Conservation (phyloP, 2,329 filamentous ascomycete genomes). For the Diatrype stigma region DNA sequence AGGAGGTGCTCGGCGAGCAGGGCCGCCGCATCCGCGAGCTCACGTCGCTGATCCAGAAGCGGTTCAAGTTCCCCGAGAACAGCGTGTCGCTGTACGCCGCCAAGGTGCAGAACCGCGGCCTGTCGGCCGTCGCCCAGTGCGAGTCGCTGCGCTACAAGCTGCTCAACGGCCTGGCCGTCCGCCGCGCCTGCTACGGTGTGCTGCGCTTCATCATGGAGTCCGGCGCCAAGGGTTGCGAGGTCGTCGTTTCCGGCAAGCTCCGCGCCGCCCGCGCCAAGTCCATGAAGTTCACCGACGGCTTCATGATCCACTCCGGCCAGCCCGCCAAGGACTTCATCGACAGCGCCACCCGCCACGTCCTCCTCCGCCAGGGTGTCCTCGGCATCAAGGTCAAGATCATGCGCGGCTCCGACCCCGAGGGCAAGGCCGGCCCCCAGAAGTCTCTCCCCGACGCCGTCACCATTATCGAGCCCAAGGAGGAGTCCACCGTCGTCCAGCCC, state of each 20-base stretch:
- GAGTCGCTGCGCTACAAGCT: slow-evolving; percentile 99
- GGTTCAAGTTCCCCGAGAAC: slow-evolving; percentile 99
- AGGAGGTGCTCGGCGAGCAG: slow-evolving; percentile 99
- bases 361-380: slow-evolving; percentile 98
- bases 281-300: slow-evolving; percentile 99
- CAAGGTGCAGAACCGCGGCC: slow-evolving; percentile 99
- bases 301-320: slow-evolving; percentile 99
- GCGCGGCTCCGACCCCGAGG: slow-evolving; percentile 98
- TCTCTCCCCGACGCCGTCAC: slow-evolving; percentile 96
- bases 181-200: slow-evolving; percentile 99
- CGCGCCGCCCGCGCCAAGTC: slow-evolving; percentile 98
- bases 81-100: slow-evolving; percentile 99
- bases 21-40: slow-evolving; percentile 99
- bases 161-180: slow-evolving; percentile 97
- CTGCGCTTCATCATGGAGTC: slow-evolving; percentile 99
- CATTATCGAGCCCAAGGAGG: slow-evolving; percentile 99
- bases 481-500: slow-evolving; percentile 90
- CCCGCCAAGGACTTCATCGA: slow-evolving; percentile 99
- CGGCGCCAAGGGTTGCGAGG: slow-evolving; percentile 99
- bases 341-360: slow-evolving; percentile 95
- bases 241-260: slow-evolving; percentile 98
- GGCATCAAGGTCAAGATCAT: slow-evolving; percentile 99
- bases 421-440: slow-evolving; percentile 97
- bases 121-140: slow-evolving; percentile 99
- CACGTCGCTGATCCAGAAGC: slow-evolving; percentile 99